Percentiles rank a stretch among this genome's conserved stretches.
Evolutionary conservation across 148 eudicot genomes (phyloP).

Genomic region (Spergularia marina): DNA sequence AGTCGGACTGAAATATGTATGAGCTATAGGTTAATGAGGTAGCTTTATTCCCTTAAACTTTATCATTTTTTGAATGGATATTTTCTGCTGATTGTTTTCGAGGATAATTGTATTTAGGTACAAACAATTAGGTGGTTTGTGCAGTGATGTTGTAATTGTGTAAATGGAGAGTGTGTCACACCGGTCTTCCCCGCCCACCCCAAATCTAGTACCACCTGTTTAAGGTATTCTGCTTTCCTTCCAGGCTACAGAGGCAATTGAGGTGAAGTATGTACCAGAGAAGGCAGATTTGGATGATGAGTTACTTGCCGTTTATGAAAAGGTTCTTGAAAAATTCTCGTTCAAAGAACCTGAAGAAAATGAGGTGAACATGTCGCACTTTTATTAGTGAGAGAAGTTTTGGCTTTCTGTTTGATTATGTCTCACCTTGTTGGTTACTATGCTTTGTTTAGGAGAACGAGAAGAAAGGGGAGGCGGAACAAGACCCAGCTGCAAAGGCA

Average conservation of each 20-base stretch:
- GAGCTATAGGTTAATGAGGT: too few species aligned
- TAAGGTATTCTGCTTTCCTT: neutral
- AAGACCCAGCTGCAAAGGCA: slow-evolving; percentile 55
- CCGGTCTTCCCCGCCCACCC: too few species aligned
- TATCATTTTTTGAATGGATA: too few species aligned
- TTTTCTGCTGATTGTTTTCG: too few species aligned
- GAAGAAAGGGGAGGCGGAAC: slow-evolving; percentile 59
- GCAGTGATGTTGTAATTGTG: too few species aligned
- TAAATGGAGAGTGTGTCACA: too few species aligned
- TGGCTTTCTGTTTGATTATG: neutral
- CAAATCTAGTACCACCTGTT: too few species aligned
- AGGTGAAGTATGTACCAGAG: slow-evolving; percentile 75
- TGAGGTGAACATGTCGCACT: slow-evolving; percentile 42
- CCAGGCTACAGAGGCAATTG: slow-evolving; percentile 60
- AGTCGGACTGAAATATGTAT: too few species aligned
- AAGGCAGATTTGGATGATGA: slow-evolving; percentile 63
- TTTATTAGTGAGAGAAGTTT: neutral
- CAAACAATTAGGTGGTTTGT: too few species aligned
- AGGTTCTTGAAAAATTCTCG: slow-evolving; percentile 73
- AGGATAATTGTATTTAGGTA: too few species aligned
- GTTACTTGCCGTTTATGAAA: slow-evolving; percentile 61
- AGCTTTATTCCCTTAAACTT: too few species aligned
- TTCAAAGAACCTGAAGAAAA: slow-evolving; percentile 50
- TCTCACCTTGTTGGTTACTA: neutral
- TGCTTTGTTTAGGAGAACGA: slow-evolving; percentile 50